Evolutionary conservation across 179 eudicot species (phyloP).

Genomic region (Kewa caespitosa): DNA sequence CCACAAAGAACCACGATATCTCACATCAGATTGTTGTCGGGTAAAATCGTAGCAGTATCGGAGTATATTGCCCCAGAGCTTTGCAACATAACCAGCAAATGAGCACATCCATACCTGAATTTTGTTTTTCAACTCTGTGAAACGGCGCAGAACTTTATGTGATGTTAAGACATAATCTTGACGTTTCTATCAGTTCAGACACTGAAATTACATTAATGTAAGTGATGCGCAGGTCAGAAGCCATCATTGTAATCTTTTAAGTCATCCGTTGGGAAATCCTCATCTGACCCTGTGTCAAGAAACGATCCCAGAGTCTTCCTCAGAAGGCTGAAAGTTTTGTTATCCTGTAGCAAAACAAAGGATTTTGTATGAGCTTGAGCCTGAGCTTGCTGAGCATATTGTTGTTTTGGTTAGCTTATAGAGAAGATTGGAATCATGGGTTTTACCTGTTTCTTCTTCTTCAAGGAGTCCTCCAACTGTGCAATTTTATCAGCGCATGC

Average conservation of each 20-base stretch:
- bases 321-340: constrained; percentile 79
- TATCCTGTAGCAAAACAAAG: constrained; percentile 46
- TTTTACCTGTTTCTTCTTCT: constrained; percentile 87
- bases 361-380: background rate
- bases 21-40: too few species aligned
- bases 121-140: too few species aligned
- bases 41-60: too few species aligned
- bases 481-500: constrained; percentile 58
- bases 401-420: background rate
- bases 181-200: too few species aligned
- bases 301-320: constrained; percentile 82
- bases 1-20: too few species aligned
- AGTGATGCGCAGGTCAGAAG: background rate
- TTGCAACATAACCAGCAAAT: too few species aligned
- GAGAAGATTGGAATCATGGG: background rate
- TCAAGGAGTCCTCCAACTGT: constrained; percentile 71
- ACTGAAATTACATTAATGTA: too few species aligned
- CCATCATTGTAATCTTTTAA: constrained; percentile 15
- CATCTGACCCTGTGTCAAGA: constrained; percentile 75
- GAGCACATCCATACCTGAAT: too few species aligned
- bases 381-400: background rate
- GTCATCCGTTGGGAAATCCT: constrained; percentile 70
- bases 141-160: too few species aligned
- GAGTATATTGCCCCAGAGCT: too few species aligned
- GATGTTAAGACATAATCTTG: too few species aligned